Percentiles rank a stretch among this genome's conserved stretches.
phyloP scores from a whole-genome alignment of 345 rosid genomes.

The Sonneratia caseolaris region DNA sequence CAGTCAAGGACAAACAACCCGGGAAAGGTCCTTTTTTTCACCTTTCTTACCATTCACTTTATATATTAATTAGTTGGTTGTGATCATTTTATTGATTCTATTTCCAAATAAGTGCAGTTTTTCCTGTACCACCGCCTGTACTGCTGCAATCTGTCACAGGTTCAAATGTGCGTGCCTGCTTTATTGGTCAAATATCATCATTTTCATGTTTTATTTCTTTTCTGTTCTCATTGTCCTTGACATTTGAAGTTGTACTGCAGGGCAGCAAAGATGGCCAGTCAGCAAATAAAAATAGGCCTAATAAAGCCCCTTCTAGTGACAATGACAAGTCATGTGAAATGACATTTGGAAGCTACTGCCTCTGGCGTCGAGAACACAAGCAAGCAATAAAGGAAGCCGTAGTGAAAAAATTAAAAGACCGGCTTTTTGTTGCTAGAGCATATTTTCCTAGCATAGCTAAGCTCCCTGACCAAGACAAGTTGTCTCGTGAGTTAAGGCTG shows the following conservation, averaged over 20 bases:
- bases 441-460: conserved; percentile 93
- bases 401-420: conserved; percentile 86
- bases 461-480: conserved; percentile 57
- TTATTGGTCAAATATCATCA: neutral
- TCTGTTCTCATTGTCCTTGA: neutral
- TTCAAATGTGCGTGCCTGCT: conserved; percentile 28
- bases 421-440: conserved; percentile 87
- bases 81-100: neutral
- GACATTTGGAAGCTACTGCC: conserved; percentile 89
- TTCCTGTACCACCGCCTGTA: conserved; percentile 13
- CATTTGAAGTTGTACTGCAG: conserved; percentile 26
- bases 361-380: conserved; percentile 77
- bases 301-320: conserved; percentile 26
- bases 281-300: conserved; percentile 11
- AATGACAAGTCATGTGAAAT: conserved; percentile 52
- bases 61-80: conserved; percentile 2
- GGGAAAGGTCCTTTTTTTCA: conserved; percentile 25
- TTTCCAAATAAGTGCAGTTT: conserved; percentile 22
- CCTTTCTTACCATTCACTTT: conserved; percentile 3
- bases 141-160: conserved; percentile 15
- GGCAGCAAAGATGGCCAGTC: conserved; percentile 16
- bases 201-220: conserved; percentile 6
- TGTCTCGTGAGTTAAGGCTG: conserved; percentile 72
- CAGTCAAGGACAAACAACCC: conserved; percentile 12
- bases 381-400: conserved; percentile 69